These are phyloP conservation scores for Penicillium sp. DNA, from an alignment of 2,329 filamentous ascomycete genomes.

Conservation along the genomic window DNA sequence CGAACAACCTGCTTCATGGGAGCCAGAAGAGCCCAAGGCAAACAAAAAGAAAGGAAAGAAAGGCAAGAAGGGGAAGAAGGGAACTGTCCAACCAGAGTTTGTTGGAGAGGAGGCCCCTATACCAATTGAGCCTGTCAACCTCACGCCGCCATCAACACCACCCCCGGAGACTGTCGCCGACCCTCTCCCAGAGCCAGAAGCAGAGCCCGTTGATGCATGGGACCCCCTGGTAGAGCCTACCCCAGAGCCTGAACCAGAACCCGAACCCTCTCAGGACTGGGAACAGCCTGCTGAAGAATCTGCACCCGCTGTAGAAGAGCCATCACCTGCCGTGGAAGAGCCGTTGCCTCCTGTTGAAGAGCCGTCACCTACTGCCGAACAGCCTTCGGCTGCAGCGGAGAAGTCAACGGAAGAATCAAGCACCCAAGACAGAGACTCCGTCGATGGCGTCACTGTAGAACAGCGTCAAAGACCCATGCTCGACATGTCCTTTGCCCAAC, in stretches of 20 bases:
- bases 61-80: constrained; percentile 31
- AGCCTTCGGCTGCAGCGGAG: not conserved
- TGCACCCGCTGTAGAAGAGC: not conserved
- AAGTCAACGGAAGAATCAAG: constrained; percentile 6
- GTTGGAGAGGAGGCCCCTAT: constrained; percentile 26
- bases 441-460: not conserved
- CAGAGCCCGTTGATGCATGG: constrained; percentile 8
- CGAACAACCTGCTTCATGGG: not conserved
- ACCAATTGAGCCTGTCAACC: constrained; percentile 13
- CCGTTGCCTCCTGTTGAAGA: not conserved
- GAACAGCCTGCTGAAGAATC: constrained; percentile 1
- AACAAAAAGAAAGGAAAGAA: constrained; percentile 27
- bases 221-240: not conserved
- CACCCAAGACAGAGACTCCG: not conserved
- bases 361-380: not conserved
- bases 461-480: constrained; percentile 26
- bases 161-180: constrained; percentile 24
- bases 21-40: not conserved
- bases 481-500: constrained; percentile 40
- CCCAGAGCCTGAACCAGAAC: not conserved
- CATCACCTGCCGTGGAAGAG: not conserved
- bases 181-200: constrained; percentile 2
- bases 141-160: constrained; percentile 43
- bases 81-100: constrained; percentile 17
- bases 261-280: not conserved